Evolutionary conservation across 1,284 basidiomycete species (phyloP).

Genomic region (Rhodotorula sp.): DNA sequence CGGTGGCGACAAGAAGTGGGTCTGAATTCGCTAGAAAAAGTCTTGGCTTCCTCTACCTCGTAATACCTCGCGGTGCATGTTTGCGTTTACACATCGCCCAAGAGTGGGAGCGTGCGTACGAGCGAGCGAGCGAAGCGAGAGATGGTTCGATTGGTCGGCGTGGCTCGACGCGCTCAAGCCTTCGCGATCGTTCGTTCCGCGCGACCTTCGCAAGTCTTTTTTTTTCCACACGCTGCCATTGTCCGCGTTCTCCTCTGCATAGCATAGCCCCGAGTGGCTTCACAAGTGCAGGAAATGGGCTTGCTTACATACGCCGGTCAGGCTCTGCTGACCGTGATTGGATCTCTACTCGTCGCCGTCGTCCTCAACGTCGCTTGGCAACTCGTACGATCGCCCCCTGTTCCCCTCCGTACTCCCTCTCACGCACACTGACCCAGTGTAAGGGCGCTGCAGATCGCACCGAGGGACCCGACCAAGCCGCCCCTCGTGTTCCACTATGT

Average conservation of each 20-base stretch:
- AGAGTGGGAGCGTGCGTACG: no score
- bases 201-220: no score
- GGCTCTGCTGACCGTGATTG: constrained; percentile 14
- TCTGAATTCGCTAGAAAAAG: constrained; percentile 4
- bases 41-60: no score
- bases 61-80: no score
- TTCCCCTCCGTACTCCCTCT: neutral
- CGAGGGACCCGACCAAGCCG: constrained; percentile 59
- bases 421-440: neutral
- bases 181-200: no score
- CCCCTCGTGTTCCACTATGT: constrained; percentile 76
- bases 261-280: no score
- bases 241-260: no score
- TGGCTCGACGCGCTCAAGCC: no score
- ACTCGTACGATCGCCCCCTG: constrained; percentile 53
- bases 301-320: neutral
- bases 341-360: constrained; percentile 52
- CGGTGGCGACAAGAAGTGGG: constrained; percentile 29
- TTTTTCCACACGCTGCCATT: no score
- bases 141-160: no score
- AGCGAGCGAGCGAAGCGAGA: no score
- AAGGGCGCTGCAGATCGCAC: constrained; percentile 53
- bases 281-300: neutral
- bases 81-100: no score
- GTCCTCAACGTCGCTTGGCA: constrained; percentile 63